Evolutionary conservation across 208 protist genomes (phyloP), one percentile per base, ranked within the genome.

Genomic region (Lotmaria passim): DNA sequence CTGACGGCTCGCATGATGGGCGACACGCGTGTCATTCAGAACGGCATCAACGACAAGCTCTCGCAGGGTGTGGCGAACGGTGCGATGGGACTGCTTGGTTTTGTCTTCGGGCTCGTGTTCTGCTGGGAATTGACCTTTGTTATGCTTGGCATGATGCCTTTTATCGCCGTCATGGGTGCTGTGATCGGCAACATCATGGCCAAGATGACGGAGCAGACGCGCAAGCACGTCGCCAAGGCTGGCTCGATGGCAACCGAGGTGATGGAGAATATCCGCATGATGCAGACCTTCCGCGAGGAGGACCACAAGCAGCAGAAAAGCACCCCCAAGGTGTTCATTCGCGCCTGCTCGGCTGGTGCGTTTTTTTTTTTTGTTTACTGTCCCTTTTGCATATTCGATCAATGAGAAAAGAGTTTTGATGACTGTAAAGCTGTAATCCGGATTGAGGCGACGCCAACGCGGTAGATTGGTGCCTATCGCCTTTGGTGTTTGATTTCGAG

Each of bases 41-140:
- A 93, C 53, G 93, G 86, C 50, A 93, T 95, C 52, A 92, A 93
- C 73, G 90, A 96, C 56, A 91, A 90, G 61, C 63, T 94, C 50
- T 85, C 84, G 7, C 82, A 87, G 46, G 86, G 86, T 50, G 59
- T 96, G 26, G 65, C 82, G 57, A 81, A 89, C 50, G 21, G 56
- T 1, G 66, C 81, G 24, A 92, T 87, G 73, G 88, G 90, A 28
- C 7, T 97, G 14, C 68, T 92, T 52, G 92, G 90, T 12, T n/a
- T 91, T 73, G 61, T 86, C 28, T 88, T 95, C 66, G 85, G 85
- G 7, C 88, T 91, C 50, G 65, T 83, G 3, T 81, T 85, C 46
- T 91, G 74, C 38, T 93, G 88, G 88, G 83, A 91, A 67, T 63
- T 93, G 36, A 81, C 88, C 36, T 66, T 93, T 30, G 73, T 93